Evolutionary conservation across 2,329 filamentous ascomycete genomes (phyloP), one percentile per base, ranked within the genome.

Genomic region (Aschersonia sp.): DNA sequence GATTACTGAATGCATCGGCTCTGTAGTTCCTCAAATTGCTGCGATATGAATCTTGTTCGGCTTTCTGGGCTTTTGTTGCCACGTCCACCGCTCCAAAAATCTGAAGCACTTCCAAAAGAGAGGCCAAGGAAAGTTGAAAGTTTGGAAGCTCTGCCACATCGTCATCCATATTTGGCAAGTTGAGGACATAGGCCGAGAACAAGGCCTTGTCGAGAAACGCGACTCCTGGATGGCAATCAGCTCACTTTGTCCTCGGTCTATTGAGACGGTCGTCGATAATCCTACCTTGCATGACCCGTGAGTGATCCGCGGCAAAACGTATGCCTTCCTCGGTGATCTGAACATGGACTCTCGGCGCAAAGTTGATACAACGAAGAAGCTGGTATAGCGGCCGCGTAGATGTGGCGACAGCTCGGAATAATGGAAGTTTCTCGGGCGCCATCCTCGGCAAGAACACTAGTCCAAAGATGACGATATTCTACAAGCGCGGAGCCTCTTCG

Each of bases 101-200:
- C 59, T 96, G 90, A 6, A 98, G 74, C 0, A 90, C 94, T 67
- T 97, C 92, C 47, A 98, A 78, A 4, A 98, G 76, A 14, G 90
- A 86, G 5, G 83, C 75, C 7, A 98, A 76, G 2, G 88, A 92
- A 53, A 97, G 83, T 60, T 94, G 83, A 60, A 98, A 98, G 46
- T 76, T 78, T 6, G 86, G 81, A 32, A 78, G 72, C 4, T 70
- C 63, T 1, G 61, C 49, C 0, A 63, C 58, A 14, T 69, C 66
- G 11, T 66, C 61, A 1, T 43, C 42, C 6, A 53, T 49, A 6
- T 52, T 33, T 10, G 62, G 61, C 50, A 67, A 70, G 53, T 82
- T 81, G 62, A 87, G 84, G 22, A 72, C 78, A 63, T 89, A 98
- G 14, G 82, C 84, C 42, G 86, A 88, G 67, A 98, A 98, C 48